Evolutionary conservation across 306 rosid species (phyloP), one percentile per base, ranked within the genome.

Genomic region (Lathyrus oleraceus): DNA sequence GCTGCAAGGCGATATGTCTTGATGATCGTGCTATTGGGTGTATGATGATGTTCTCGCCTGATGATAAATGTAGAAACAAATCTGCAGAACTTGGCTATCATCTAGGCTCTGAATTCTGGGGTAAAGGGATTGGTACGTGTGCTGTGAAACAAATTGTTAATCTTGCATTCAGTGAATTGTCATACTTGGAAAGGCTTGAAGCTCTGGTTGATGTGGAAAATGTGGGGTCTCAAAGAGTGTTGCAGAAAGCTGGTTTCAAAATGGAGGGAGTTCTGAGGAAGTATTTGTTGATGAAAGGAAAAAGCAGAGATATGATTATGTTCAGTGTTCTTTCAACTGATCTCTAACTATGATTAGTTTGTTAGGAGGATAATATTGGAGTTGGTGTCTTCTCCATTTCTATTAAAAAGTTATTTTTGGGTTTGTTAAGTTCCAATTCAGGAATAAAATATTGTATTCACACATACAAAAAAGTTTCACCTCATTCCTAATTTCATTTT

Each of bases 191-290:
- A 75, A 85, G 98, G 67, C 36, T 92, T 36, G 98, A 89, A 69
- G 98, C 91, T 77, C 25, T 86, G 1, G 90, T 86, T 70, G 96
- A 86, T 78, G 86, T 81, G 36, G 78, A 85, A 16, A 92, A 92
- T 60, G 59, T 73, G 54, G 88, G 80, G 3, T 92, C 98, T 23
- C 93, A 86, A 38, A 88, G 75, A 60, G 91, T 90, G 21, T 10
- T 92, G 42, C 83, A 87, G 71, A 92, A 92, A 74, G 81, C 79
- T 53, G 96, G 98, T 45, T 91, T 91, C 53, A 69, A 66, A 13
- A 82, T 71, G 42, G 97, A 88, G 69, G 96, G 97, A 5, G 67
- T 85, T 60, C 75, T 91, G 1, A 83, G 89, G 42, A 91, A 86
- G 47, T 83, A 71, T 68, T 0, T 8, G 1, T 13, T 70, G 23